phyloP scores from a whole-genome alignment of 352 stramenopile genomes.

The Achlya hypogyna region DNA sequence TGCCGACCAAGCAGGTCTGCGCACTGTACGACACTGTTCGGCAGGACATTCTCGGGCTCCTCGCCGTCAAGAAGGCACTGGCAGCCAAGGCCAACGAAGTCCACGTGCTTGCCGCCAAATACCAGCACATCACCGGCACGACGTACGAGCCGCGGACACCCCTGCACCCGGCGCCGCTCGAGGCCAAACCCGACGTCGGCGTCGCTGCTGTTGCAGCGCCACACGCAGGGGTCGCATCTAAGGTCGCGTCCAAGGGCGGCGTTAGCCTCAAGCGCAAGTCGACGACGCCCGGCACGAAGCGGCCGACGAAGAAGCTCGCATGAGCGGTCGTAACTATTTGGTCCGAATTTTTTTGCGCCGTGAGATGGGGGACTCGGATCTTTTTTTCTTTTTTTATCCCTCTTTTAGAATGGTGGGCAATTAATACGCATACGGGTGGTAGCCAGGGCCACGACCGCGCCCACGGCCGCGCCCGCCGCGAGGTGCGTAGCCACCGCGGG shows the following conservation, averaged over 20 bases:
- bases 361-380: neutral
- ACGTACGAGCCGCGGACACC: neutral
- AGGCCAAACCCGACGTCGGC: neutral
- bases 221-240: neutral
- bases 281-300: neutral
- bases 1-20: constrained; percentile 56
- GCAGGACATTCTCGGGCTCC: constrained; percentile 44
- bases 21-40: constrained; percentile 51
- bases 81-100: constrained; percentile 47
- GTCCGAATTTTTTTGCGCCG: constrained; percentile 2
- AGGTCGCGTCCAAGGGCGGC: constrained; percentile 8
- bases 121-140: constrained; percentile 39
- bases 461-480: constrained; percentile 52
- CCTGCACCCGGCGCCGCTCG: neutral
- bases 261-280: constrained; percentile 16
- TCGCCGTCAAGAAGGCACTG: constrained; percentile 51
- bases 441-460: constrained; percentile 29
- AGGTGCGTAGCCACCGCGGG: constrained; percentile 60
- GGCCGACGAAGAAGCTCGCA: constrained; percentile 13
- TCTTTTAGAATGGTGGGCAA: constrained; percentile 2
- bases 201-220: neutral
- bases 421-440: constrained; percentile 47
- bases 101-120: constrained; percentile 39
- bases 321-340: neutral
- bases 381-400: constrained; percentile 21